Base-by-base conservation (phyloP, 2,329 filamentous ascomycete species). In the Helotiales sp. region DNA sequence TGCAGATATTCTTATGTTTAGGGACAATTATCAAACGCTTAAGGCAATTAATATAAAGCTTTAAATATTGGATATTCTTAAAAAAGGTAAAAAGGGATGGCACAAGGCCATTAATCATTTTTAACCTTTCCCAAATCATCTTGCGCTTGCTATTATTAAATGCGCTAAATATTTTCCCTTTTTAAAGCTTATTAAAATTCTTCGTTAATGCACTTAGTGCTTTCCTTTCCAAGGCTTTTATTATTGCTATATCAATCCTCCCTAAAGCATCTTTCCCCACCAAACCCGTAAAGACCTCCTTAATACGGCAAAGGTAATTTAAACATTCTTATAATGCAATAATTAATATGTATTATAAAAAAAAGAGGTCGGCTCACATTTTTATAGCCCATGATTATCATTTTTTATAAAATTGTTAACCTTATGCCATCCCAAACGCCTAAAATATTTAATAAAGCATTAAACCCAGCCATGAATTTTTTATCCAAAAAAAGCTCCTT, bases 81-180 rank as follows among this genome's bases (percentile, higher is more conserved):
- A 80, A 80, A 68, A 81, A 80, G 32, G 69, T 77, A 62, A 74
- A 73, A 24, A 81, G 74, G 40, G 75, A 80, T 7, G 75, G 78
- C 60, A 80, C 75, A 3, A 80, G 67, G 40, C 60, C 61, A n/a
- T 77, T 61, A 2, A 69, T 63, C 34, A 63, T 65, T 22, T 67
- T 68, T 43, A 80, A 37, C 54, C 70, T 68, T 30, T 64, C 62
- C 74, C 67, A 81, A 24, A 80, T 79, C 20, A 32, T 63, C 20
- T 71, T 61, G 65, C 76, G 71, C 61, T 79, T 73, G 20, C 65
- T 55, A 7, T 69, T 30, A 61, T 49, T 75, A 62, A 80, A 80
- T 49, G 72, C 62, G 40, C 70, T 68, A 47, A 81, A 79, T 13
- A 79, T 75, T 72, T 55, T 17, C 71, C 67, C n/a, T n/a, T n/a